These are phyloP conservation scores for Ogataea allantospora DNA, from an alignment of 805 yeast species.

Conservation along the genomic window DNA sequence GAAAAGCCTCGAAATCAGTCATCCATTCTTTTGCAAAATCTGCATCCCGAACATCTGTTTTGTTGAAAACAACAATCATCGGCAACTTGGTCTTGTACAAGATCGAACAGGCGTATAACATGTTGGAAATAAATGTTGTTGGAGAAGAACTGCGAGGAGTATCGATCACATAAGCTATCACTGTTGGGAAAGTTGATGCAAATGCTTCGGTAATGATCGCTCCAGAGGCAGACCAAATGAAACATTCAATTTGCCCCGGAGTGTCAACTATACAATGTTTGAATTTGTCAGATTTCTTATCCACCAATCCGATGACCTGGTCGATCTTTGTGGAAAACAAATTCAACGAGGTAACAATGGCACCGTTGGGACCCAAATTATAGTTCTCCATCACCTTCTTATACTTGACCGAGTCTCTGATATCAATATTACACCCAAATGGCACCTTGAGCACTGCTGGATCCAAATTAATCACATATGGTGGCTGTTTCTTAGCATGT, in stretches of 20 bases:
- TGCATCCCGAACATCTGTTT: slow-evolving; percentile 83
- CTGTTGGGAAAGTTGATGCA: slow-evolving; percentile 94
- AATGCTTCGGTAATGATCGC: slow-evolving; percentile 94
- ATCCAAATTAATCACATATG: slow-evolving; percentile 91
- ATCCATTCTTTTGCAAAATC: slow-evolving; percentile 95
- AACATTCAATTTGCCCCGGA: slow-evolving; percentile 98
- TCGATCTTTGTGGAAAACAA: slow-evolving; percentile 93
- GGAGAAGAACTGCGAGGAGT: slow-evolving; percentile 95
- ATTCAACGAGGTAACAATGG: slow-evolving; percentile 92
- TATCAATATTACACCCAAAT: slow-evolving; percentile 90
- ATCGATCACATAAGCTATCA: slow-evolving; percentile 92
- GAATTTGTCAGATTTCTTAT: slow-evolving; percentile 61
- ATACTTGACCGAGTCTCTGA: slow-evolving; percentile 92
- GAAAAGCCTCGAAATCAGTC: slow-evolving; percentile 93
- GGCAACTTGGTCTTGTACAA: slow-evolving; percentile 94
- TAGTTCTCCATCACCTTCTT: slow-evolving; percentile 96
- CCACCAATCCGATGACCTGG: slow-evolving; percentile 84
- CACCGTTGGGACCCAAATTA: slow-evolving; percentile 96
- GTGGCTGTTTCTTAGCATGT: slow-evolving; percentile 68
- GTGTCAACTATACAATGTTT: slow-evolving; percentile 87
- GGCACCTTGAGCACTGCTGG: slow-evolving; percentile 97
- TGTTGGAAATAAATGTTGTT: slow-evolving; percentile 95
- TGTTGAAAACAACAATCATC: slow-evolving; percentile 94
- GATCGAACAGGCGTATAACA: slow-evolving; percentile 97
- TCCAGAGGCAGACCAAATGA: slow-evolving; percentile 98